phyloP scores from a whole-genome alignment of 352 stramenopile genomes.

The Pythium brachiatum region DNA sequence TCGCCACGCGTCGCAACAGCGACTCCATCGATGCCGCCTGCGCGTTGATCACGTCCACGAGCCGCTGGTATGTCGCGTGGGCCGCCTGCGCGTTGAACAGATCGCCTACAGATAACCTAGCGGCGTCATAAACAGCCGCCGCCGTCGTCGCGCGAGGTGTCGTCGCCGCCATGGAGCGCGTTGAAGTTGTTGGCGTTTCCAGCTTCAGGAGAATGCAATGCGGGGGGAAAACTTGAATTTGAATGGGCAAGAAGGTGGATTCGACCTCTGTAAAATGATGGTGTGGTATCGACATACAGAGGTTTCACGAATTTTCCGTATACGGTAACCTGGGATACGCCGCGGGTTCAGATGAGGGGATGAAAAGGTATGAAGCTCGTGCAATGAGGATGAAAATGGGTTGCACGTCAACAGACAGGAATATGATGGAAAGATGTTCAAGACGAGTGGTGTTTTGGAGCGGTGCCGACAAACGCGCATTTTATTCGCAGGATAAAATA shows the following conservation, averaged over 20 bases:
- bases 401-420: background rate
- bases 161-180: background rate
- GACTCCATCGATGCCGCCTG: conserved; percentile 41
- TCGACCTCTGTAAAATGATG: background rate
- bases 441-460: conserved; percentile 19
- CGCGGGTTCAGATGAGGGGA: no score
- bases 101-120: conserved; percentile 32
- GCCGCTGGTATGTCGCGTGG: conserved; percentile 46
- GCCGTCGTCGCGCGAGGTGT: background rate
- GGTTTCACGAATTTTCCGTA: background rate
- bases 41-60: conserved; percentile 63
- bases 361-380: no score
- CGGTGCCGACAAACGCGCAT: conserved; percentile 61
- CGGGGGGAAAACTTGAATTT: background rate
- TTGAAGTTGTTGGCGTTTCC: background rate
- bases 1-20: conserved; percentile 30
- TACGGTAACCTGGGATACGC: no score
- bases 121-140: background rate
- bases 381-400: no score
- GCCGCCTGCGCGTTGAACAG: conserved; percentile 55
- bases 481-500: conserved; percentile 76
- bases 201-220: background rate
- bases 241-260: background rate
- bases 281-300: no score
- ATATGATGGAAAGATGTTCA: background rate